Evolutionary conservation across 257 asterid genomes (phyloP), one percentile per base, ranked within the genome.

Genomic region (Osmanthus fragrans): DNA sequence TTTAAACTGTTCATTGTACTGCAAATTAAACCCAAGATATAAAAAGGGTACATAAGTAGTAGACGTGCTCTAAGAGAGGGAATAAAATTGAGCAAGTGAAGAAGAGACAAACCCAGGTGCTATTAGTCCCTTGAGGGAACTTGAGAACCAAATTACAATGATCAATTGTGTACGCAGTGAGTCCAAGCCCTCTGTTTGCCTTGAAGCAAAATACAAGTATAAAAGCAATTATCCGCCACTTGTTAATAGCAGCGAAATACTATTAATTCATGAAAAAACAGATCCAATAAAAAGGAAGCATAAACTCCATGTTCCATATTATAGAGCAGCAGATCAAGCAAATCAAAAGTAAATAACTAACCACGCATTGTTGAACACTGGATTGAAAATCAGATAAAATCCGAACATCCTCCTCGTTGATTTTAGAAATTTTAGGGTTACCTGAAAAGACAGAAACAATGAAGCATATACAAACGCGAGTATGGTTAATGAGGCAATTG

Each of bases 181-280:
- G 96, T 73, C 99, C 99, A 47, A 93, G 90, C 42, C 98, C 99
- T 85, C 95, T 86, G 86, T 92, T 89, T 60, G 94, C 99, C 98
- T 96, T 84, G 84, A 89, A 83, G 74, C 66, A 85, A 81, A 80
- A 71, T 45, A 47, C 73, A 73, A 72, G 27, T n/a, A 77, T 49
- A 75, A 77, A 63, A 76, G 54, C 73, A 13, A 16, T 32, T 39
- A 70, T 77, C 58, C 58, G 40, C 42, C 47, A 23, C 33, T 63
- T 23, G 8, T 13, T 8, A 63, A 63, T 10, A 45, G 75, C 77
- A 76, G 56, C 12, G 5, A 79, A 37, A 27, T 58, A 7, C 13
- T 19, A 63, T n/a, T 29, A 12, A 13, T 27, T 63, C 69, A 63
- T 63, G 36, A 63, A 63, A 63, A 27, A 27, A n/a, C 18, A 63